Conservation (phyloP, 2,329 filamentous ascomycete species). For the Colletotrichum sp. region DNA sequence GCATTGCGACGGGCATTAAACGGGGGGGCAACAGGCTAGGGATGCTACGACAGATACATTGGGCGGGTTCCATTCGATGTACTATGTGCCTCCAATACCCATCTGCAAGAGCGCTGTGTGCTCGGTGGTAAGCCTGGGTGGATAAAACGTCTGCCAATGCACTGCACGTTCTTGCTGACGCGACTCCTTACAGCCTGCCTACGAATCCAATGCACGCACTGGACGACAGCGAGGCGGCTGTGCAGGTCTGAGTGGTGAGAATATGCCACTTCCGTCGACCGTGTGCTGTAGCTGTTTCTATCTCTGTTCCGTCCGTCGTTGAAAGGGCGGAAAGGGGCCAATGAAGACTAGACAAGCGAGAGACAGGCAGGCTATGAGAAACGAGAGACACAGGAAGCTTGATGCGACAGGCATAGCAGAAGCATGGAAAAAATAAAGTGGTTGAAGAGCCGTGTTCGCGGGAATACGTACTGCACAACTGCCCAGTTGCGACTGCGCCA, state of each 20-base stretch:
- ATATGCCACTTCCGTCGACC: not conserved
- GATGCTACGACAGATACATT: not conserved
- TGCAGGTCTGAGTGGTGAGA: conserved; percentile 8
- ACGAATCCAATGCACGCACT: not conserved
- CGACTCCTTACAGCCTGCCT: not conserved
- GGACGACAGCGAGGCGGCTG: not conserved
- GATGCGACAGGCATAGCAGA: not conserved
- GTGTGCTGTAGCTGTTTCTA: not conserved
- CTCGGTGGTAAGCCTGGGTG: not conserved
- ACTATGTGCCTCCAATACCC: not conserved
- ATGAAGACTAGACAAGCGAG: not conserved
- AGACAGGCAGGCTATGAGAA: not conserved
- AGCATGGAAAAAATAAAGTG: not conserved
- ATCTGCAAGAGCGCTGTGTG: not conserved
- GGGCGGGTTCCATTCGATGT: not conserved
- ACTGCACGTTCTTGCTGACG: conserved; percentile 20
- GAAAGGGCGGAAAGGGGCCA: not conserved
- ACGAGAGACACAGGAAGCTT: not conserved
- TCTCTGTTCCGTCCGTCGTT: not conserved
- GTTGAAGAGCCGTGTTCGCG: not conserved
- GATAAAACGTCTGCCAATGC: conserved; percentile 11
- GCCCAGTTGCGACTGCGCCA: conserved; percentile 7
- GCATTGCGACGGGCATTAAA: conserved; percentile 1
- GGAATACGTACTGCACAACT: not conserved
- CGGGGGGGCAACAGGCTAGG: not conserved